These are phyloP conservation scores for Arctium lappa DNA, from an alignment of 129 eudicot genomes.

Conservation along the genomic window DNA sequence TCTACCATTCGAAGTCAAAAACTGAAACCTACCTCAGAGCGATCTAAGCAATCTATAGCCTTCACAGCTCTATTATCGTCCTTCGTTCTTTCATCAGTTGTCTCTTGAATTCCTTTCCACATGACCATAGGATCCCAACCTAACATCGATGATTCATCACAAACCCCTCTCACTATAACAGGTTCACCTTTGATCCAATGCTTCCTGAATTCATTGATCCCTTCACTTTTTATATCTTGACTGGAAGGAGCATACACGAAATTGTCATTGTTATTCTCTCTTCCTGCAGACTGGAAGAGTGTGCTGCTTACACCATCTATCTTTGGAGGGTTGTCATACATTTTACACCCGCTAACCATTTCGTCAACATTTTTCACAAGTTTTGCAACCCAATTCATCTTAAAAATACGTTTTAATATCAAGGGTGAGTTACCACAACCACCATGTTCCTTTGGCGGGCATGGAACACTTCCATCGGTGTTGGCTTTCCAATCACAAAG, in stretches of 20 bases:
- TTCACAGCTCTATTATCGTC: conserved; percentile 69
- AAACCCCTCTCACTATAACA: conserved; percentile 66
- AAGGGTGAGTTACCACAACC: conserved; percentile 79
- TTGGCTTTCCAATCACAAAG: conserved; percentile 63
- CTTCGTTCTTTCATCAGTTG: conserved; percentile 66
- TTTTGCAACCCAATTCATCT: conserved; percentile 98
- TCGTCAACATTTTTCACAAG: conserved; percentile 89
- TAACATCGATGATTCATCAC: conserved; percentile 63
- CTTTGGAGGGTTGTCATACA: conserved; percentile 30
- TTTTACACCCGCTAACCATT: conserved; percentile 89
- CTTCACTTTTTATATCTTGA: conserved; percentile 60
- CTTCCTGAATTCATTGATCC: conserved; percentile 69
- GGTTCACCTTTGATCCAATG: conserved; percentile 86
- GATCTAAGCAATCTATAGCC: conserved; percentile 73
- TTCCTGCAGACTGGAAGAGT: conserved; percentile 40
- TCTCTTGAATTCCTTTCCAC: conserved; percentile 83
- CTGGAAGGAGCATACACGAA: conserved; percentile 61
- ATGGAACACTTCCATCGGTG: conserved; percentile 70
- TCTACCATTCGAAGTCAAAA: neutral
- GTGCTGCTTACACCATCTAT: conserved; percentile 24
- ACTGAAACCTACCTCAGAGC: conserved; percentile 68
- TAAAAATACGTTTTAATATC: conserved; percentile 72
- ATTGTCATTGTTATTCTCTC: conserved; percentile 53
- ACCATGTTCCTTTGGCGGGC: conserved; percentile 74
- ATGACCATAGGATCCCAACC: conserved; percentile 90